Conservation (phyloP, 768 basidiomycete genomes). For the Fomitopsis serialis region DNA sequence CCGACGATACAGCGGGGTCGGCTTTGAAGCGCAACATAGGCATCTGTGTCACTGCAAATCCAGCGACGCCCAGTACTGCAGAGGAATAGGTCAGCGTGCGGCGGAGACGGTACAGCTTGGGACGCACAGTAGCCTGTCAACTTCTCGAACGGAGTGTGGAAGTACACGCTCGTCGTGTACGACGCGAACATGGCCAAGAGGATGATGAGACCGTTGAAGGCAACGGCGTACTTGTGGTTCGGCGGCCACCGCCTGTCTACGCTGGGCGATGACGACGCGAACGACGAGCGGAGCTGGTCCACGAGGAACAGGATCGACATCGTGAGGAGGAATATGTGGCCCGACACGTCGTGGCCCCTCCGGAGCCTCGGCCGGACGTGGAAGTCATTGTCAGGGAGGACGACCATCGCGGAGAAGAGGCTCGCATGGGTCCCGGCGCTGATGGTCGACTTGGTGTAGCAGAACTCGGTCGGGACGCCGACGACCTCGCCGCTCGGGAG, state of each 20-base stretch:
- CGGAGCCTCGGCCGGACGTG: conserved; percentile 53
- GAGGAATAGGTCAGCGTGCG: neutral
- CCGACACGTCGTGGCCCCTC: conserved; percentile 88
- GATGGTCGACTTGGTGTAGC: conserved; percentile 44
- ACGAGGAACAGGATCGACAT: conserved; percentile 74
- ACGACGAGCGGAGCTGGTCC: conserved; percentile 62
- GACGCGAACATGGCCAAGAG: conserved; percentile 68
- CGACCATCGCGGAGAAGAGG: conserved; percentile 45
- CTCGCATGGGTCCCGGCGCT: conserved; percentile 57
- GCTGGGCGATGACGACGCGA: conserved; percentile 17
- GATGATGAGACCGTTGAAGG: conserved; percentile 42
- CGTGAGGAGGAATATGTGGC: conserved; percentile 87
- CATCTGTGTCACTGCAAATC: conserved; percentile 28
- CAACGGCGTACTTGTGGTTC: conserved; percentile 44
- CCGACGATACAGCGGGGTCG: no score
- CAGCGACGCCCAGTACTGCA: conserved; percentile 34
- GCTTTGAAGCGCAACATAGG: conserved; percentile 6
- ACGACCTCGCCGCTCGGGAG: conserved; percentile 53
- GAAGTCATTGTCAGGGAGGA: conserved; percentile 39
- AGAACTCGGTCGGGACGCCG: conserved; percentile 51
- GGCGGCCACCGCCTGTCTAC: conserved; percentile 30
- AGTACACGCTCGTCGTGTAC: conserved; percentile 82
- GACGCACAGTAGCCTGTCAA: conserved; percentile 75
- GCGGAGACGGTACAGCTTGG: neutral
- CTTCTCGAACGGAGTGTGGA: conserved; percentile 88